These are phyloP conservation scores for Phlebopus sp. DNA, from an alignment of 1,284 basidiomycete species.

Conservation along the genomic window DNA sequence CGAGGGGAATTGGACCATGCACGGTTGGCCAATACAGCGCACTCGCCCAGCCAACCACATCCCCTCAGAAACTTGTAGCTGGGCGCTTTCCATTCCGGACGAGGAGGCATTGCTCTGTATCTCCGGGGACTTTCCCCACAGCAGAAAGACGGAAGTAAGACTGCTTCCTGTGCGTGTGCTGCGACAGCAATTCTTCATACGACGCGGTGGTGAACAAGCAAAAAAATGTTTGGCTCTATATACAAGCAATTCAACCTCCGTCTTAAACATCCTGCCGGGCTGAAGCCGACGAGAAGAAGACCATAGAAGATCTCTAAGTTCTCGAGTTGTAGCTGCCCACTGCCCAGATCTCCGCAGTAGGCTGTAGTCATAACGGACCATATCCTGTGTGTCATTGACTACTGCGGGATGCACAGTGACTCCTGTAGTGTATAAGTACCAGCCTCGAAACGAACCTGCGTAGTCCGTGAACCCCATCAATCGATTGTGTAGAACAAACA, in stretches of 20 bases:
- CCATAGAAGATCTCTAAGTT: too few species aligned
- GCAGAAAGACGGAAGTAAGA: conserved; percentile 44
- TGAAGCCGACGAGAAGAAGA: too few species aligned
- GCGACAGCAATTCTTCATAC: conserved; percentile 82
- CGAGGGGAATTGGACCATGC: conserved; percentile 36
- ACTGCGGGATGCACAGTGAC: conserved; percentile 7
- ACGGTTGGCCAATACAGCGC: conserved; percentile 13
- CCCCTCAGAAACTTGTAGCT: conserved; percentile 56
- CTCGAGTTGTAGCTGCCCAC: neutral
- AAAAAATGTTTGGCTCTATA: conserved; percentile 4
- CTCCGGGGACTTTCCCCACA: conserved; percentile 95
- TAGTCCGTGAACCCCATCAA: neutral
- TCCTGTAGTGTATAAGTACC: conserved; percentile 5
- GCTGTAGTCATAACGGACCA: neutral
- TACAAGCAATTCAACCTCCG: conserved; percentile 21
- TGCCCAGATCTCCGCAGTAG: conserved; percentile 11
- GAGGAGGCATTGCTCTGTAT: conserved; percentile 58
- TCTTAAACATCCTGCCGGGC: conserved; percentile 12
- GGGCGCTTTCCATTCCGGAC: conserved; percentile 66
- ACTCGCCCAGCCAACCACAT: conserved; percentile 51
- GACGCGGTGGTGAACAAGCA: conserved; percentile 36
- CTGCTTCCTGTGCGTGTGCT: conserved; percentile 67
- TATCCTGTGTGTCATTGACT: conserved; percentile 1
- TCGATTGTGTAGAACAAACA: neutral
- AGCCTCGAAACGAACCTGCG: neutral